A percentile compares a stretch with the other conserved stretches of the same genome.
phyloP scores from a whole-genome alignment of 768 basidiomycete genomes.

The Suillus sp. region DNA sequence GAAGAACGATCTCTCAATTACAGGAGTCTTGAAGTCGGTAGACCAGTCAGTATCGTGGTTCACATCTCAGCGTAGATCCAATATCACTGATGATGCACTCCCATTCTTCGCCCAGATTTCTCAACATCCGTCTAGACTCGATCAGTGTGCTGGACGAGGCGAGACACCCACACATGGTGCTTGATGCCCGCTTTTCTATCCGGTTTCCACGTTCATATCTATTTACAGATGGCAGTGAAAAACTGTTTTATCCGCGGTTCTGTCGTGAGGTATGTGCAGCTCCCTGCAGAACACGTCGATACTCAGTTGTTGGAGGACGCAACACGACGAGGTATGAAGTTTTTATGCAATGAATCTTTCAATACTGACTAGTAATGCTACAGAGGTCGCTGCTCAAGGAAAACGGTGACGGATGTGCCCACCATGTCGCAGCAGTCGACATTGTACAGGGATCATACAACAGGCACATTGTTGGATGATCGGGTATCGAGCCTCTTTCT shows the following conservation, averaged over 20 bases:
- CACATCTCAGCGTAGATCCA: background rate
- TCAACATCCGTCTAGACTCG: slow-evolving; percentile 95
- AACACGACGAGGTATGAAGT: slow-evolving; percentile 78
- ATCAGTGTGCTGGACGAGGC: slow-evolving; percentile 92
- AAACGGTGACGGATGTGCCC: slow-evolving; percentile 33
- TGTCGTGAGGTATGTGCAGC: slow-evolving; percentile 95
- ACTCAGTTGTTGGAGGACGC: slow-evolving; percentile 96
- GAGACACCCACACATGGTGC: slow-evolving; percentile 95
- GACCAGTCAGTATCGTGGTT: slow-evolving; percentile 74
- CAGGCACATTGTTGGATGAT: background rate
- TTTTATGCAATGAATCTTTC: slow-evolving; percentile 6
- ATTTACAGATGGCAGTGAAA: slow-evolving; percentile 89
- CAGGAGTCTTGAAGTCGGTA: slow-evolving; percentile 93
- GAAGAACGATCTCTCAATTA: slow-evolving; percentile 98
- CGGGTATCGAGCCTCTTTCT: background rate
- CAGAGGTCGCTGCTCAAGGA: slow-evolving; percentile 45
- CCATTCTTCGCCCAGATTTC: slow-evolving; percentile 54
- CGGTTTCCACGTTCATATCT: slow-evolving; percentile 1
- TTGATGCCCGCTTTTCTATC: background rate
- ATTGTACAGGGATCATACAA: background rate
- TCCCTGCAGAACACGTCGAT: slow-evolving; percentile 91
- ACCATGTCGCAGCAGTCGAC: background rate
- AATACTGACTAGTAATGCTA: slow-evolving; percentile 12
- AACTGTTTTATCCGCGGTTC: slow-evolving; percentile 99
- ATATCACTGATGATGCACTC: slow-evolving; percentile 5